Conservation (phyloP, 2,329 filamentous ascomycete genomes). For the Hypoxylon sp. region DNA sequence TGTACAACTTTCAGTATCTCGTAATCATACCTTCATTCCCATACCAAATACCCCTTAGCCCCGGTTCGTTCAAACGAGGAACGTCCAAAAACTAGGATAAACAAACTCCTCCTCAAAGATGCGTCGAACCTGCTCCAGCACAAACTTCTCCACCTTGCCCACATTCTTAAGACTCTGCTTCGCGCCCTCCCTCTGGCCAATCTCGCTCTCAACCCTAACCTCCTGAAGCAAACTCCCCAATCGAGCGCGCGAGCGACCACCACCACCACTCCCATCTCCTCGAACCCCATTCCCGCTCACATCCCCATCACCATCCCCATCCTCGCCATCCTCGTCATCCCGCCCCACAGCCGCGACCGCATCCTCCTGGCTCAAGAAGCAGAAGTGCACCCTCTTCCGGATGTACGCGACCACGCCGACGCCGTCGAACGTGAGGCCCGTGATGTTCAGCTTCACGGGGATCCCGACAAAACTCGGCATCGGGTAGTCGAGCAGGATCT, state of each 20-base stretch:
- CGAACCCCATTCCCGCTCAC: conserved; percentile 29
- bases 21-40: too few relatives aligned
- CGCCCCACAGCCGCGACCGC: conserved; percentile 75
- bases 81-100: conserved; percentile 98
- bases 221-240: conserved; percentile 86
- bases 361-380: conserved; percentile 92
- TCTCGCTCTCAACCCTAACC: conserved; percentile 96
- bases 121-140: conserved; percentile 92
- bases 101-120: conserved; percentile 99
- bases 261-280: conserved; percentile 26
- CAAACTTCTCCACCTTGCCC: conserved; percentile 97
- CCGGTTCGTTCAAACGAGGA: conserved; percentile 70
- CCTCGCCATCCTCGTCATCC: conserved; percentile 50
- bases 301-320: conserved; percentile 23
- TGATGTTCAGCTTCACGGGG: conserved; percentile 92
- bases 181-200: conserved; percentile 87
- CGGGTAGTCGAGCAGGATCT: conserved; percentile 95
- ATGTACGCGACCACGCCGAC: conserved; percentile 93
- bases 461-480: conserved; percentile 99
- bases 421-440: conserved; percentile 92
- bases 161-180: conserved; percentile 98
- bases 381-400: conserved; percentile 87
- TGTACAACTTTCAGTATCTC: too few relatives aligned
- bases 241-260: conserved; percentile 44
- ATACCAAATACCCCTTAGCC: not conserved